Evolutionary conservation across 768 basidiomycete species (phyloP).

Genomic region (Amanita polypyramis): DNA sequence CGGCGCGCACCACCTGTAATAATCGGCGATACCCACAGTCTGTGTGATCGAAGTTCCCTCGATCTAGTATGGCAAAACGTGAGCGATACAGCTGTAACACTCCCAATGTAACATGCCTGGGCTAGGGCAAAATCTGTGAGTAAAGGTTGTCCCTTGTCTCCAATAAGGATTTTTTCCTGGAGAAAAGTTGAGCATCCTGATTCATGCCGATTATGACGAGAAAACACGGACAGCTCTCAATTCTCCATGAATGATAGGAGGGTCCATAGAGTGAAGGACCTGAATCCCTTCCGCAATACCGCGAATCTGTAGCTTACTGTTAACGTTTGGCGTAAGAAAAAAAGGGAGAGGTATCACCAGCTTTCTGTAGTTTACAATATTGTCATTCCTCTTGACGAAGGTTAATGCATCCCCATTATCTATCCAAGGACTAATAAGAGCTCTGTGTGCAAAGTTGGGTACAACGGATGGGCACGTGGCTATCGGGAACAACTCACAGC

Average conservation of each 20-base stretch:
- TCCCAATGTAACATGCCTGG: neutral
- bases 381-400: constrained; percentile 4
- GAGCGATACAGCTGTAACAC: neutral
- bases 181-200: neutral
- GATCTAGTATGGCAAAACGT: neutral
- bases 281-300: constrained; percentile 5
- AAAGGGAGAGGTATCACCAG: neutral
- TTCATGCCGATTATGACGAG: neutral
- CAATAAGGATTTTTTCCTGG: constrained; percentile 3
- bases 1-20: constrained; percentile 5
- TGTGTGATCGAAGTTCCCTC: constrained; percentile 1
- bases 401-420: constrained; percentile 1
- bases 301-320: constrained; percentile 26
- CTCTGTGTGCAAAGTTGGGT: neutral
- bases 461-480: neutral
- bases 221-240: constrained; percentile 3
- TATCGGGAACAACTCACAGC: neutral
- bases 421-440: constrained; percentile 5
- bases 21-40: neutral
- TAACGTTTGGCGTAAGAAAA: neutral
- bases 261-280: constrained; percentile 5
- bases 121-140: constrained; percentile 5
- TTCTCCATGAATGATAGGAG: constrained; percentile 6
- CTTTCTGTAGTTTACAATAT: constrained; percentile 1
- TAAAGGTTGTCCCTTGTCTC: constrained; percentile 1